Evolutionary conservation across 208 protist genomes (phyloP), one percentile per base, ranked within the genome.

Genomic region (Leishmania lainsoni): DNA sequence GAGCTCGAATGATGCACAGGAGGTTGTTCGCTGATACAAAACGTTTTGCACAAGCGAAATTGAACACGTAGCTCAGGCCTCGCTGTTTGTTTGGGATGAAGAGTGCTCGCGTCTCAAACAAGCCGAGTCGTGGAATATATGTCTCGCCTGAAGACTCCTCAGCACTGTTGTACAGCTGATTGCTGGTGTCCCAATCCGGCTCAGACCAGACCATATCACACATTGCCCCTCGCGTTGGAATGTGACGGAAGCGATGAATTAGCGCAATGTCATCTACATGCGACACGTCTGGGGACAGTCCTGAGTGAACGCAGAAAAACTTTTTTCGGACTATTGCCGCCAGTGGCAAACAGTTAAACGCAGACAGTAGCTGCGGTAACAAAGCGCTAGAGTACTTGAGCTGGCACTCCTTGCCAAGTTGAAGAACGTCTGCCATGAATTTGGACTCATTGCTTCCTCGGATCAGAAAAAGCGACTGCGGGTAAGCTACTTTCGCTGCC

Each of bases 151-250:
- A 81, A 42, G 79, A 49, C 75, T 81, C 81, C 72, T 85, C 81
- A 17, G 75, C 39, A 76, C 79, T 89, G 76, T 79, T 82, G 78
- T 99, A 95, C 45, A 96, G 90, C 32, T 89, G 85, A 79, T 95
- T 95, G 59, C 94, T 89, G 5, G 92, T 92, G 85, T 97, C 93
- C 91, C 91, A 97, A 79, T 99, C 98, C 9, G 99, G 99, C 87
- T 99, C 99, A 16, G 98, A 97, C 99, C 99, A 99, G 8, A 99
- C 88, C 49, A 99, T 89, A 83, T 99, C 99, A 92, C 99, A 99
- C 73, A 99, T 95, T 17, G 99, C 91, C 14, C 99, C 98, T 51
- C 88, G 94, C 77, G 99, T 96, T n/a, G 99, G 99, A 12, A 99
- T 95, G 80, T 99, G 98, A 29, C 98, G 99, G 69, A 99, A 99